Evolutionary conservation across 371 early-diverging fungal species (phyloP).

Genomic region (Nematocida major): DNA sequence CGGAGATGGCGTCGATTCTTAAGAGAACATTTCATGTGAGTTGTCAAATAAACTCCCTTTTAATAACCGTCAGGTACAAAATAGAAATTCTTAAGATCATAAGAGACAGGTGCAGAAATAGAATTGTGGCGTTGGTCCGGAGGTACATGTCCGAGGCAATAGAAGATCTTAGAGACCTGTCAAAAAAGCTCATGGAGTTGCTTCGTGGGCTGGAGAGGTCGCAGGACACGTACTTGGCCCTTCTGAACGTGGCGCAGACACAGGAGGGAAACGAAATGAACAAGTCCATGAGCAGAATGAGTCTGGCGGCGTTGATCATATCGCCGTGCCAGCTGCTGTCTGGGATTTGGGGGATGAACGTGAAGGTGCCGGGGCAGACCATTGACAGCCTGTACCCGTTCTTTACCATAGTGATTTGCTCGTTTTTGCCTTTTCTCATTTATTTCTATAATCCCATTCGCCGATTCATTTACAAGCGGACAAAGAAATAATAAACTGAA

Average conservation of each 20-base stretch:
- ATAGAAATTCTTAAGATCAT: slow-evolving; percentile 51
- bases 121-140: slow-evolving; percentile 30
- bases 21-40: slow-evolving; percentile 53
- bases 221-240: slow-evolving; percentile 61
- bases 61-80: slow-evolving; percentile 52
- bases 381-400: slow-evolving; percentile 41
- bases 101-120: slow-evolving; percentile 40
- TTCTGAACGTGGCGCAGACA: slow-evolving; percentile 58
- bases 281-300: slow-evolving; percentile 58
- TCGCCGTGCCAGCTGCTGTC: slow-evolving; percentile 61
- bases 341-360: slow-evolving; percentile 65
- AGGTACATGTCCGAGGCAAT: slow-evolving; percentile 32
- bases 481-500: not conserved
- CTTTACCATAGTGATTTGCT: slow-evolving; percentile 21
- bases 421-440: slow-evolving; percentile 23
- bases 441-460: slow-evolving; percentile 25
- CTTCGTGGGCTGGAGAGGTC: slow-evolving; percentile 55
- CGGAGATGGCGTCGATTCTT: slow-evolving; percentile 44
- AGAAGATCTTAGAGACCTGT: slow-evolving; percentile 47
- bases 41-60: slow-evolving; percentile 46
- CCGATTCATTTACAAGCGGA: too few relatives aligned
- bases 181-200: slow-evolving; percentile 49
- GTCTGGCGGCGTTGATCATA: slow-evolving; percentile 56
- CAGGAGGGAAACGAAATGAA: slow-evolving; percentile 62
- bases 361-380: slow-evolving; percentile 53